Evolutionary conservation across 208 protist genomes (phyloP).

Genomic region (Naegleria fowleri): DNA sequence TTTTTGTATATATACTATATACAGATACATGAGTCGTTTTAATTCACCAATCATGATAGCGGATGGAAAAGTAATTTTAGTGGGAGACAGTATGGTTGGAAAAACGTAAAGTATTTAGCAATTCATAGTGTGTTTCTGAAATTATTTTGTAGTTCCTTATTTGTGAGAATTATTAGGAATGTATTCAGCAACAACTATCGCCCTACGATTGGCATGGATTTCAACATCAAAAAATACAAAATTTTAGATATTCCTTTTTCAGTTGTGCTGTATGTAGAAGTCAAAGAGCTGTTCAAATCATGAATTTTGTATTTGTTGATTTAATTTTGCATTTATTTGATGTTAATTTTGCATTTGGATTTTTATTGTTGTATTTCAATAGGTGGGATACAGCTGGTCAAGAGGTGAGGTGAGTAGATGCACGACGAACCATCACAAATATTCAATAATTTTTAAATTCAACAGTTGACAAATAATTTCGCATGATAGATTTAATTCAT

Average conservation of each 20-base stretch:
- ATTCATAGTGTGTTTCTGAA: background rate
- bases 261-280: background rate
- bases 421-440: no score
- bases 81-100: background rate
- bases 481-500: no score
- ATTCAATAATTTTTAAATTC: no score
- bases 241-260: background rate
- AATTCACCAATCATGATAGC: no score
- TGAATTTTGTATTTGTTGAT: no score
- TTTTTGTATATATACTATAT: background rate
- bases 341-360: no score
- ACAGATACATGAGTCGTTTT: background rate
- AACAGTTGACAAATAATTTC: no score
- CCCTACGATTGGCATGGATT: background rate
- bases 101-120: background rate
- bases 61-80: conserved; percentile 13
- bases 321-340: no score
- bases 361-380: background rate
- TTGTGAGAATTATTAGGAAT: background rate
- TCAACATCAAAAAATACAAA: conserved; percentile 2
- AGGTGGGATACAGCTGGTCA: conserved; percentile 21
- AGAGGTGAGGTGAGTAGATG: background rate
- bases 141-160: background rate
- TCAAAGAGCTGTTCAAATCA: no score
- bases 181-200: background rate